Evolutionary conservation across 148 eudicot species (phyloP), one percentile per base, ranked within the genome.

Genomic region (Vaccinium corymbosum): DNA sequence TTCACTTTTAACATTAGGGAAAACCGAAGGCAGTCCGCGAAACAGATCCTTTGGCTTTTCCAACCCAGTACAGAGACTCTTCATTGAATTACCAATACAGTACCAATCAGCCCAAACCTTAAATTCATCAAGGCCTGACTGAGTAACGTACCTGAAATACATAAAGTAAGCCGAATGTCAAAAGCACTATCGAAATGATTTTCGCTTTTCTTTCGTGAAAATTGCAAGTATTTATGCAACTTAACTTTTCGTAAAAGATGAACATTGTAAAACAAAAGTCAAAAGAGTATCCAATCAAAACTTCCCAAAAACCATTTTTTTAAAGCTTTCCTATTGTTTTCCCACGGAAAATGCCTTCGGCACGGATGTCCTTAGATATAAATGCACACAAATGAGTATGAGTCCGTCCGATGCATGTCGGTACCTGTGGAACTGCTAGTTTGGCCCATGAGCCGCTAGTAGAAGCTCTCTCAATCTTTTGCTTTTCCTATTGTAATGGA

Each of bases 41-140:
- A 89, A 91, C 3, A 86, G 87, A 85, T 94, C 92, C 52, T 78
- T 82, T 0, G 84, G 81, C 13, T 87, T 77, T 9, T 42, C 78
- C 22, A 88, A 76, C 46, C 90, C 93, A 76, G 64, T 38, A 81
- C 93, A 94, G 13, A 82, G 52, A 38, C 48, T 85, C 78, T 94
- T 95, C 92, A 95, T 93, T 3, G 85, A 71, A 86, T 83, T 90
- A 22, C 98, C 98, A 50, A 91, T 70, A 29, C 84, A 61, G 66
- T 89, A 94, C 99, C 99, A 96, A 89, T 87, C 86, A 20, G 89
- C 95, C 98, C 97, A 96, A 89, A 88, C 86, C 14, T 84, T 83
- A 66, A 96, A 96, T 62, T 96, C 98, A 13, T 91, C 81, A 0
- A 94, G 42, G 0, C 91, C 97, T 8, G 87, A 85, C 1, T 72